Conservation (phyloP, 345 rosid genomes). For the Laguncularia racemosa region DNA sequence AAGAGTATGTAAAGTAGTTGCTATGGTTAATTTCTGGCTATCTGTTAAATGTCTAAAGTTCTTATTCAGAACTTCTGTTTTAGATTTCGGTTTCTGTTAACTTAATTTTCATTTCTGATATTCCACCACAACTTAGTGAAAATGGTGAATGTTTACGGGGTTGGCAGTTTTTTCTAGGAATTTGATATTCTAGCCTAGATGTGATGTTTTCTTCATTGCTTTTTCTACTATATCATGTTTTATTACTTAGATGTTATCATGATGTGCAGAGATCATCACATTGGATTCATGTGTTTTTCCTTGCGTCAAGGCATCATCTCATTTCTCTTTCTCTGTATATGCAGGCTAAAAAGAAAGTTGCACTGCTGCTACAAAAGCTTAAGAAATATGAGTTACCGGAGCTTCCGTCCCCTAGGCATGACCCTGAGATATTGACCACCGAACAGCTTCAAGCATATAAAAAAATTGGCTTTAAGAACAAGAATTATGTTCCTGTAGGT, state of each 20-base stretch:
- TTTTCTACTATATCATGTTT: too few relatives aligned
- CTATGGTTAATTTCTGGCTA: background rate
- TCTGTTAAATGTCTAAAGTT: background rate
- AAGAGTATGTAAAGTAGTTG: slow-evolving; percentile 37
- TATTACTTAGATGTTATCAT: too few relatives aligned
- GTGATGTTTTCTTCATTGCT: too few relatives aligned
- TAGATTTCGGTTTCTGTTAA: slow-evolving; percentile 8
- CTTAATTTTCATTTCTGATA: background rate
- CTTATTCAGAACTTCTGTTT: background rate
- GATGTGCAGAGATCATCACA: too few relatives aligned
- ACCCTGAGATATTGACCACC: slow-evolving; percentile 77
- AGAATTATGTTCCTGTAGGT: slow-evolving; percentile 94
- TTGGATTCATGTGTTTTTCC: too few relatives aligned
- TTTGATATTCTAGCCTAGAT: background rate
- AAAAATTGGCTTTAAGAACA: slow-evolving; percentile 87
- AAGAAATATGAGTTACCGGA: slow-evolving; percentile 94
- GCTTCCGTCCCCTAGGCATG: slow-evolving; percentile 75
- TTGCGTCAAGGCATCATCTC: too few relatives aligned
- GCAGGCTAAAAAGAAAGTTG: slow-evolving; percentile 96
- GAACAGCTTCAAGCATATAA: slow-evolving; percentile 84
- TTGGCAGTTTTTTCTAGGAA: background rate
- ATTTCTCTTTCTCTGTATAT: slow-evolving; percentile 6
- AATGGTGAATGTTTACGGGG: background rate
- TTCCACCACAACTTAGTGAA: background rate
- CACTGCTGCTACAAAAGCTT: slow-evolving; percentile 80